These are phyloP conservation scores for Trametes pubescens DNA, from an alignment of 1,284 basidiomycete species.

Conservation along the genomic window DNA sequence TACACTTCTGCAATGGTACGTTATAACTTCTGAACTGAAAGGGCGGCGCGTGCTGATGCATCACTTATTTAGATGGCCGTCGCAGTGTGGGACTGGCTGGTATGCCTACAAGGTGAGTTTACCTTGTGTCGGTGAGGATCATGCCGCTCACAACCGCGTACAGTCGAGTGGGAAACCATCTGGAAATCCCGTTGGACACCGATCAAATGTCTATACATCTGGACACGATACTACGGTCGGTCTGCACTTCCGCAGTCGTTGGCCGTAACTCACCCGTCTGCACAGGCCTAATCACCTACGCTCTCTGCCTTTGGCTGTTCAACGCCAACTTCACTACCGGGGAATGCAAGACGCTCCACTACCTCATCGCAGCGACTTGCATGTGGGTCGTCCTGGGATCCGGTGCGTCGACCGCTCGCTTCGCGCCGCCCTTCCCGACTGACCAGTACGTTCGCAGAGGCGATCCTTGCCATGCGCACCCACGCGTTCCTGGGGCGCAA, in stretches of 20 bases:
- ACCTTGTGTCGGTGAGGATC: too few species aligned
- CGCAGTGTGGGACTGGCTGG: slow-evolving; percentile 22
- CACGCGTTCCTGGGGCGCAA: slow-evolving; percentile 22
- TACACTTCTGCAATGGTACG: slow-evolving; percentile 18
- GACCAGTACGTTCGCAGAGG: not conserved
- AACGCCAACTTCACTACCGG: slow-evolving; percentile 19
- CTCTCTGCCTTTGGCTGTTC: slow-evolving; percentile 21
- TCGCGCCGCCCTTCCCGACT: too few species aligned
- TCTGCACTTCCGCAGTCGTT: not conserved
- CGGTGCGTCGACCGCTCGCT: not conserved
- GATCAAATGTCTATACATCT: slow-evolving; percentile 15
- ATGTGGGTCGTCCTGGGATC: slow-evolving; percentile 23
- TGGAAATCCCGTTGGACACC: slow-evolving; percentile 20
- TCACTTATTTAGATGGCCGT: slow-evolving; percentile 11
- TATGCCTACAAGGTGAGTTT: slow-evolving; percentile 9
- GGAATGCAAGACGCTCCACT: slow-evolving; percentile 20
- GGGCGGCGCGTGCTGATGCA: not conserved
- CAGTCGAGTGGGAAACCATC: slow-evolving; percentile 18
- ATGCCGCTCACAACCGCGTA: not conserved
- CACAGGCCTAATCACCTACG: slow-evolving; percentile 9
- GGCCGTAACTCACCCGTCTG: not conserved
- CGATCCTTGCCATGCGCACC: slow-evolving; percentile 22
- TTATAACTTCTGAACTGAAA: not conserved
- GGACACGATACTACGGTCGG: slow-evolving; percentile 21
- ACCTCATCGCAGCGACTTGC: slow-evolving; percentile 18